These are phyloP conservation scores for fission yeast (Schizosaccharomyces pombe) DNA, from an alignment of 805 yeast genomes.

Conservation along the genomic window ASM294v3 CU329670.1:665501-666000, in stretches of 20 bases:
- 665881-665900: slow-evolving; percentile 62
- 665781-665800: slow-evolving; percentile 83
- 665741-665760: slow-evolving; percentile 89
- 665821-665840: slow-evolving; percentile 96
- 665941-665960: slow-evolving; percentile 72
- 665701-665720: slow-evolving; percentile 64
- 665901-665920: slow-evolving; percentile 80
- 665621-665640: slow-evolving; percentile 72
- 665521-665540: slow-evolving; percentile 80
- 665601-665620: slow-evolving; percentile 58
- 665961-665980: slow-evolving; percentile 86
- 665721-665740: slow-evolving; percentile 91
- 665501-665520: slow-evolving; percentile 88
- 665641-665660: slow-evolving; percentile 73
- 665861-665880: slow-evolving; percentile 80
- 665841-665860: slow-evolving; percentile 75
- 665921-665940: slow-evolving; percentile 69
- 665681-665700: slow-evolving; percentile 63
- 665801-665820: slow-evolving; percentile 91
- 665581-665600: slow-evolving; percentile 66
- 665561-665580: slow-evolving; percentile 62
- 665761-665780: slow-evolving; percentile 77
- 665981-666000: slow-evolving; percentile 83
- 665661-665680: slow-evolving; percentile 40
- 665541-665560: slow-evolving; percentile 61